Base-by-base conservation (phyloP, 2,329 filamentous ascomycete species). In the Colletotrichum ledebouriae region DNA sequence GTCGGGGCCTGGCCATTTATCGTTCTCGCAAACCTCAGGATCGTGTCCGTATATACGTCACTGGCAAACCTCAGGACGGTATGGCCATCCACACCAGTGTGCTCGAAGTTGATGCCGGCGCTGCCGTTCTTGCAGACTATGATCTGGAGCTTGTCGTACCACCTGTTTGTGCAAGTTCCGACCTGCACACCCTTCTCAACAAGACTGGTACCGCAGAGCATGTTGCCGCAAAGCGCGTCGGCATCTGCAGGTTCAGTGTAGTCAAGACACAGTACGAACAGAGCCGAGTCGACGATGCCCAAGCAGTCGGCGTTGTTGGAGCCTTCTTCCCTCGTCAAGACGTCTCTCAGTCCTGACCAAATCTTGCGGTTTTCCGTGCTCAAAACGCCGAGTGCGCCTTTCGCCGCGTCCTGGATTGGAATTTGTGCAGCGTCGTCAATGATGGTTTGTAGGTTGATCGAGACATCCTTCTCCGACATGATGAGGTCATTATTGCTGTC, bases 111-210 rank as follows among this genome's bases (percentile, higher is more conserved):
- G 88, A 99, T 98, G 6, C 96, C 96, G 0, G 96, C 96, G 76
- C 94, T 97, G 65, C 96, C 96, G 80, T 98, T 99, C 82, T 97
- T 97, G 85, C 96, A 98, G 58, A 99, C 96, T 62, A 99, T 98
- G 71, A 99, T 98, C 77, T 99, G 96, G 55, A 99, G 85, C 83
- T 99, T 99, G 82, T 99, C 96, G 76, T 99, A 99, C 96, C 96
- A 99, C 70, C 96, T 87, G 79, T 99, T 99, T 13, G 95, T 98
- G 81, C 96, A 99, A 2, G 96, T 98, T 34, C 96, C 96, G 50
- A 98, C 94, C 80, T 99, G 96, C 2, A 99, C 93, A 4, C 96
- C 96, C 76, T 92, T 92, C 75, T 97, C 92, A 12, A 98, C 91
- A 75, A 96, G 90, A 73, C 92, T 97, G 0, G 94, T 97, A 50